Evolutionary conservation across 129 eudicot genomes (phyloP).

Genomic region (Heracleum sosnowskyi): DNA sequence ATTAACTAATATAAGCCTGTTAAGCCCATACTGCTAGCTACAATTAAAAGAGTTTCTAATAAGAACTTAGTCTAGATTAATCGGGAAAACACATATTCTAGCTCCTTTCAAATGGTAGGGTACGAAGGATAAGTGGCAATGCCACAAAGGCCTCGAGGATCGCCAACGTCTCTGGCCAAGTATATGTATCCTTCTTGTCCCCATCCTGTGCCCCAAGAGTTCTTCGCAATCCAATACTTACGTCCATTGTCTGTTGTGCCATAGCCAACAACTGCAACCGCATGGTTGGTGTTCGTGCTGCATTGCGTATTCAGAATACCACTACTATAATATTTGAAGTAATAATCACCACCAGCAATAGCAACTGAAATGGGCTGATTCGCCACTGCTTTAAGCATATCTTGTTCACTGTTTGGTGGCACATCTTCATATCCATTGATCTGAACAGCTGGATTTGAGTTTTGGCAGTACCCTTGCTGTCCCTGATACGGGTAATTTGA

Average conservation of each 20-base stretch:
- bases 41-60: not conserved
- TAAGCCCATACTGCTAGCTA: not conserved
- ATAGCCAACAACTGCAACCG: not conserved
- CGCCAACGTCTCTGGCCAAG: not conserved
- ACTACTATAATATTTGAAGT: not conserved
- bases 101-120: not conserved
- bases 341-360: not conserved
- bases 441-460: not conserved
- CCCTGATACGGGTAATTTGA: not conserved
- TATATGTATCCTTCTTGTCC: not conserved
- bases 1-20: not conserved
- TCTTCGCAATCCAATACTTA: not conserved
- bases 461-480: not conserved
- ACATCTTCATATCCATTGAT: not conserved
- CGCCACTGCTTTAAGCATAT: not conserved
- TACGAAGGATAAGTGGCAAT: not conserved
- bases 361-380: not conserved
- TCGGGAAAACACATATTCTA: not conserved
- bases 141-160: not conserved
- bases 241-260: not conserved
- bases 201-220: slow-evolving; percentile 1
- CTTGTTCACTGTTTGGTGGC: not conserved
- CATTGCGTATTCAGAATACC: not conserved
- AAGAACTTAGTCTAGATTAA: not conserved
- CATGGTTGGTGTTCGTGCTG: not conserved